Base-by-base conservation (phyloP, 2,329 filamentous ascomycete genomes). In the Aspergillus piperis region DNA sequence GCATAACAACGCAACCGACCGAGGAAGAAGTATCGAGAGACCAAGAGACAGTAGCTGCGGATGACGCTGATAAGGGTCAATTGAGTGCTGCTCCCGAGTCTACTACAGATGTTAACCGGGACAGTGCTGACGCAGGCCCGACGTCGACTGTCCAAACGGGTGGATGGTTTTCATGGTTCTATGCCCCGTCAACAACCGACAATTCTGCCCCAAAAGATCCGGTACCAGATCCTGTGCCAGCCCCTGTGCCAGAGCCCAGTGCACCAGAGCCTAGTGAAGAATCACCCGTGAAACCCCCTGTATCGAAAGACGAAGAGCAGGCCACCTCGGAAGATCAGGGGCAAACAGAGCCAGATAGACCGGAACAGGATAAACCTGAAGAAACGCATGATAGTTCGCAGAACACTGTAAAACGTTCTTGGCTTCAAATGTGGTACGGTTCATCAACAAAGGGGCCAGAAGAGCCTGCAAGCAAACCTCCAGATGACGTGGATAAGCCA, bases 381-480 rank as follows among this genome's bases (percentile, higher is more conserved):
- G 58, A 64, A 44, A 48, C 65, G 3, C 42, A 48, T 6, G 60
- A 50, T 11, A 30, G n/a, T 17, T 30, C 47, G 3, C 47, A 69
- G 3, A 63, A 55, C 11, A 58, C 73, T 27, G 72, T 73, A 41
- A 80, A 76, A 59, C 72, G 76, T 54, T 78, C 77, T 47, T 80
- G 77, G 79, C 70, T 80, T 59, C 77, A 79, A 60, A 77, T 80
- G 73, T 80, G 75, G 78, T 73, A 73, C 60, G 73, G 74, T 47
- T 64, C 68, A 11, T 64, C 69, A 23, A 54, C 67, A 25, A 73
- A 71, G 51, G 59, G 65, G 32, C 60, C 62, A 56, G 66, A 75
- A 56, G 65, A 71, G 39, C 44, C 66, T 62, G 59, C 61, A 54
- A 51, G 57, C 49, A 57, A 66, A 48, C 62, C 66, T 19, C 47